Evolutionary conservation across 495 filamentous ascomycete genomes (phyloP).

Genomic region (Neurospora sublineolata): DNA sequence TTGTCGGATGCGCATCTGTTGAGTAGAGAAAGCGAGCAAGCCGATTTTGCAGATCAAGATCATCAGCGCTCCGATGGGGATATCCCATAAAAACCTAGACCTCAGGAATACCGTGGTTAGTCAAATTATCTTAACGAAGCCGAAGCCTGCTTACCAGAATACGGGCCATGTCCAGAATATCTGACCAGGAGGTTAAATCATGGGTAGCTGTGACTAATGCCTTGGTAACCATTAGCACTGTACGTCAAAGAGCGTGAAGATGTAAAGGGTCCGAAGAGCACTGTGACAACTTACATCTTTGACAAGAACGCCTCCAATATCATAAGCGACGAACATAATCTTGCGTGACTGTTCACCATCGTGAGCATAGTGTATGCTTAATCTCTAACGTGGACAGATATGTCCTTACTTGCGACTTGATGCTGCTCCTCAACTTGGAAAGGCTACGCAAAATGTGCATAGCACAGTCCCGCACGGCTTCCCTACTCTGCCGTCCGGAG

Average conservation of each 20-base stretch:
- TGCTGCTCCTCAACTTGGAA: neutral
- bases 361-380: neutral
- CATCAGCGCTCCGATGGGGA: slow-evolving; percentile 9
- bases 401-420: neutral
- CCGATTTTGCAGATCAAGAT: slow-evolving; percentile 7
- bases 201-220: slow-evolving; percentile 3
- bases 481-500: neutral
- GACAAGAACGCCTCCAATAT: slow-evolving; percentile 13
- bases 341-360: neutral
- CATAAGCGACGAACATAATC: slow-evolving; percentile 10
- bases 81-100: slow-evolving; percentile 3
- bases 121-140: neutral
- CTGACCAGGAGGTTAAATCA: slow-evolving; percentile 2
- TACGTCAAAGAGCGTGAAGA: neutral
- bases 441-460: slow-evolving; percentile 4
- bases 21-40: slow-evolving; percentile 6
- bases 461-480: slow-evolving; percentile 4
- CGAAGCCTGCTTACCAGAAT: slow-evolving; percentile 1
- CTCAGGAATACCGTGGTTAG: neutral
- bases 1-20: neutral
- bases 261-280: neutral
- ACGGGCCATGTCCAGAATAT: slow-evolving; percentile 9
- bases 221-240: neutral
- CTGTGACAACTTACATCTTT: slow-evolving; percentile 3
- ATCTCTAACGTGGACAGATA: neutral